Base-by-base conservation (phyloP, 257 asterid species). In the Solanum bulbocastanum region DNA sequence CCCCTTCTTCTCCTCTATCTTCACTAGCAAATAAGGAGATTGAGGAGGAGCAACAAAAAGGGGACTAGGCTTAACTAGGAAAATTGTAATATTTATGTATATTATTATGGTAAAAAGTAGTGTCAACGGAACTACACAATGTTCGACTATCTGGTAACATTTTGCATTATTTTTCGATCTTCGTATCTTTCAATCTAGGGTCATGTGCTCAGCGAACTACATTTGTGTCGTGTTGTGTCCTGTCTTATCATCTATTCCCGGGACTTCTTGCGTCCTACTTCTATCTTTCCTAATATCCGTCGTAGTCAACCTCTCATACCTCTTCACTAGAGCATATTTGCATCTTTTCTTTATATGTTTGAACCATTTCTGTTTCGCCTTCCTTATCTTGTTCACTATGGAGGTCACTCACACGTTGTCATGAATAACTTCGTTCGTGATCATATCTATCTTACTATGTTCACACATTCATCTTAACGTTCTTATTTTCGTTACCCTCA, bases 41-140 rank as follows among this genome's bases (percentile, higher is more conserved):
- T 75, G 89, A 89, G 23, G 89, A 89, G 23, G 92, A 60, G 39
- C 89, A 79, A n/a, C 40, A 60, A 8, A 85, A 69, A 6, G 40
- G 36, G 68, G 44, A 20, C 2, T 46, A 44, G 40, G 49, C 12
- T 3, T 81, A 8, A 46, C 42, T 49, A 30, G 10, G 13, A 62
- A 62, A 5, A 18, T 30, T 82, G 44, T 82, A 10, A 49, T 32
- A 66, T 49, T 46, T 49, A 3, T 82, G 86, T 82, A 82, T 3
- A 82, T 82, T 2, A 76, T 76, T n/a, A 40, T 76, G 27, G 40
- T 69, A 75, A 49, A 16, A 49, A 49, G 18, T 46, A 49, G 58
- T 16, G 16, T 15, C 18, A 0, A n/a, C 0, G 32, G 1, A 62
- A n/a, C 0, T n/a, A 62, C 7, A 62, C 32, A 62, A 62, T 1